Percentiles rank a stretch among this genome's conserved stretches.
phyloP scores from a whole-genome alignment of 169 alveolate species.

The Eimeria tenella region DNA sequence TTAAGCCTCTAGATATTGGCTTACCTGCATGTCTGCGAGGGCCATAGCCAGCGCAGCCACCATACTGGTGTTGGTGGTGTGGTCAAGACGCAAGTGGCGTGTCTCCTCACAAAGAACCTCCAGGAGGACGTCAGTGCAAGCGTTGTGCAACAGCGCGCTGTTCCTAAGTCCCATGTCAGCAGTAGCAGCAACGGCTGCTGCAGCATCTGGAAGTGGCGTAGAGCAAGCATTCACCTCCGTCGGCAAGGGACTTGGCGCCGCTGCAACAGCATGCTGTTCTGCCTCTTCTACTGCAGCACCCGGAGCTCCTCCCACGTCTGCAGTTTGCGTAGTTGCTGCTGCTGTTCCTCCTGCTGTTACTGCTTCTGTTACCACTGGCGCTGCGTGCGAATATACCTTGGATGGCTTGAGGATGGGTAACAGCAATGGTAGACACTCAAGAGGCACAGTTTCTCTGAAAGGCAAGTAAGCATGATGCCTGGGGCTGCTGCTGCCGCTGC shows the following conservation, averaged over 20 bases:
- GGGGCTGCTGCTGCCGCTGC: slow-evolving; percentile 58
- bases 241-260: not conserved
- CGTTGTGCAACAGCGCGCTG: slow-evolving; percentile 58
- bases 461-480: slow-evolving; percentile 58
- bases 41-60: slow-evolving; percentile 73
- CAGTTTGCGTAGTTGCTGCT: not conserved
- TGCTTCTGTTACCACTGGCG: not conserved
- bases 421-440: slow-evolving; percentile 51
- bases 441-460: slow-evolving; percentile 33
- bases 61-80: slow-evolving; percentile 76
- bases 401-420: slow-evolving; percentile 35
- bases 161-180: slow-evolving; percentile 21
- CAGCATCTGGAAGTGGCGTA: not conserved
- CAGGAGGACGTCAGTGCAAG: slow-evolving; percentile 48
- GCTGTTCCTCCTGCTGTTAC: not conserved
- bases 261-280: not conserved
- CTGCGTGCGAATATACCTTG: slow-evolving; percentile 1
- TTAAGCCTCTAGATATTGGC: not conserved
- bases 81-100: slow-evolving; percentile 72
- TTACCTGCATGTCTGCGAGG: slow-evolving; percentile 46
- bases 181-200: slow-evolving; percentile 37
- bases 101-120: slow-evolving; percentile 77
- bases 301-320: not conserved
- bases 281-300: not conserved
- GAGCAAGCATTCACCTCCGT: not conserved